Base-by-base conservation (phyloP, 2,329 filamentous ascomycete genomes). In the Talaromyces sp. region DNA sequence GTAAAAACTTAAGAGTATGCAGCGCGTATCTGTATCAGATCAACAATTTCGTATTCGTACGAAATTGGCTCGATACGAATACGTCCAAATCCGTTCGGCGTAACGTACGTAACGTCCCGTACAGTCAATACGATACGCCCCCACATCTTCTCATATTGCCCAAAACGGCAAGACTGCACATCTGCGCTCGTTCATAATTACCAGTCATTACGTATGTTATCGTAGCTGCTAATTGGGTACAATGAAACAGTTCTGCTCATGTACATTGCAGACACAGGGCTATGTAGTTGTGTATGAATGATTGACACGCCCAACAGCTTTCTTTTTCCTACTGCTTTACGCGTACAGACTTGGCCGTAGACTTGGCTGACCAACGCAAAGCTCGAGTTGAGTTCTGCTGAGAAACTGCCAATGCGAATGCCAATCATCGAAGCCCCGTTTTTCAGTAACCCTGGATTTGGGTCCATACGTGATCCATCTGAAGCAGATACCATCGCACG, bases 401-500 rank as follows among this genome's bases (percentile, higher is more conserved):
- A n/a, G 15, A 49, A 8, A 54, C 27, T 54, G 51, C 51, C 53
- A 56, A 56, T 56, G 53, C 53, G 3, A 38, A 38, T 36, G 53
- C 53, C 31, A 56, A 56, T 38, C n/a, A 38, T 36, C 53, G 22
- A 36, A 56, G 53, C 31, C 53, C 53, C 53, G 31, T 56, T 56
- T 56, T 36, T 56, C 31, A 19, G 31, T 19, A 36, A 36, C 29
- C 51, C 29, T 19, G 27, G 17, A 54, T 22, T 38, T 54, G 51
- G 29, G 51, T 54, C 49, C 51, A 22, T 54, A n/a, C 49, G 49
- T 22, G 51, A 54, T 54, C 51, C 43, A 61, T 61, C 19, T 60
- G 38, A 45, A 60, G 43, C 25, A 61, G 40, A 29, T n/a, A n/a
- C n/a, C n/a, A n/a, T n/a, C n/a, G 31, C 25, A 38, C 59, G 59